phyloP scores from a whole-genome alignment of 1,284 basidiomycete species.

The Tilletiopsis washingtonensis region DNA sequence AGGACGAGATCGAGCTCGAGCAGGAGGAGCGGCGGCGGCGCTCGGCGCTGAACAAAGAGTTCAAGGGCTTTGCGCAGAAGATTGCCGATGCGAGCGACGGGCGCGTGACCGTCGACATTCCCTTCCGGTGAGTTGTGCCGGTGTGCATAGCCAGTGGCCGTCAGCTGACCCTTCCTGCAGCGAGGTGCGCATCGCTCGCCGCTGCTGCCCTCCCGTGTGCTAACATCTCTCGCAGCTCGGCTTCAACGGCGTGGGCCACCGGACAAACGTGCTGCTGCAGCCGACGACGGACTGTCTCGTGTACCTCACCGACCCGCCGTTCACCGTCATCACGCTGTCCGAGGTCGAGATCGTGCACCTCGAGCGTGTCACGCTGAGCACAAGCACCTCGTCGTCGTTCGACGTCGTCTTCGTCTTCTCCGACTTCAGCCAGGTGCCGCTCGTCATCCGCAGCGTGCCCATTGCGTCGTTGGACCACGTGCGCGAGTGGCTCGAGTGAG shows the following conservation, averaged over 20 bases:
- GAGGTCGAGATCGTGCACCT: constrained; percentile 96
- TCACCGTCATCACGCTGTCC: constrained; percentile 88
- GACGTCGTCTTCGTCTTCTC: constrained; percentile 94
- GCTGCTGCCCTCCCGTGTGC: too few species aligned
- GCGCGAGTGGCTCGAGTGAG: constrained; percentile 78
- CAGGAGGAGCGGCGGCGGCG: constrained; percentile 89
- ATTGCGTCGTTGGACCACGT: constrained; percentile 38
- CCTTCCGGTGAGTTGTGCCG: too few species aligned
- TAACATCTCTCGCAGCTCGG: too few species aligned
- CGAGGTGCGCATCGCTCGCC: too few species aligned
- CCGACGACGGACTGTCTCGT: constrained; percentile 96
- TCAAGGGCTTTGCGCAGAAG: constrained; percentile 87
- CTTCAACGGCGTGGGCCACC: constrained; percentile 93
- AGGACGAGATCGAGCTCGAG: constrained; percentile 98
- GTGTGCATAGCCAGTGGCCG: too few species aligned
- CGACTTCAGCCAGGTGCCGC: constrained; percentile 82
- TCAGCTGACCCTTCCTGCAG: too few species aligned
- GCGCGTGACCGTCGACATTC: constrained; percentile 84
- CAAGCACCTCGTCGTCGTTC: constrained; percentile 64
- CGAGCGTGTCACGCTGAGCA: constrained; percentile 78
- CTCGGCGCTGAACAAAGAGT: constrained; percentile 85
- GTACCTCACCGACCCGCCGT: constrained; percentile 88
- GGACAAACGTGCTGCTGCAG: constrained; percentile 85
- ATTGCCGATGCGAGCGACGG: constrained; percentile 75
- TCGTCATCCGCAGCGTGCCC: constrained; percentile 53